Evolutionary conservation across 306 rosid genomes (phyloP).

Genomic region (Arachis hypogaea): DNA sequence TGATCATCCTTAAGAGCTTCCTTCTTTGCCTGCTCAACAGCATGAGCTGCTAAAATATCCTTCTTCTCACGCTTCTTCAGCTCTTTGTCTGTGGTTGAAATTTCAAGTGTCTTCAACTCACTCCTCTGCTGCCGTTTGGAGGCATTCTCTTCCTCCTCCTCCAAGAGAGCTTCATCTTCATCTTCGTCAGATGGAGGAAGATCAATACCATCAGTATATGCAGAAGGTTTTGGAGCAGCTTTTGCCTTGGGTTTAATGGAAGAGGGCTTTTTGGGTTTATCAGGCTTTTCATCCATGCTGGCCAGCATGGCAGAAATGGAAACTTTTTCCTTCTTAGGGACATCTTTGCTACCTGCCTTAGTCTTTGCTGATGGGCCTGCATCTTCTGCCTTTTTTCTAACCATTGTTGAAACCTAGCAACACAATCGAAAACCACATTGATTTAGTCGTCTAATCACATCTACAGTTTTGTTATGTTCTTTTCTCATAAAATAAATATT

Average conservation of each 20-base stretch:
- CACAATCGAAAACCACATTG: slow-evolving; percentile 1
- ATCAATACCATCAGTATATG: slow-evolving; percentile 59
- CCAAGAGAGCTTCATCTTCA: slow-evolving; percentile 50
- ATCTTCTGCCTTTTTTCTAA: slow-evolving; percentile 43
- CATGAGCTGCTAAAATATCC: slow-evolving; percentile 58
- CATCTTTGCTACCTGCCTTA: slow-evolving; percentile 37
- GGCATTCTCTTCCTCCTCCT: slow-evolving; percentile 31
- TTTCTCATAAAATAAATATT: not conserved
- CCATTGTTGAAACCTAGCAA: slow-evolving; percentile 33
- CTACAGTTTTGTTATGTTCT: not conserved
- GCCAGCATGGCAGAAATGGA: slow-evolving; percentile 49
- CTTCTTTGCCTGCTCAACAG: slow-evolving; percentile 56
- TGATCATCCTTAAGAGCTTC: slow-evolving; percentile 72
- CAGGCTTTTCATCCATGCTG: slow-evolving; percentile 46
- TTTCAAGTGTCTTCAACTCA: slow-evolving; percentile 47
- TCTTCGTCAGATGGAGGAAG: slow-evolving; percentile 76
- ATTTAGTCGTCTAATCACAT: not conserved
- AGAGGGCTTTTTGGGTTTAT: slow-evolving; percentile 49
- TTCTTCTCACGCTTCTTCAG: slow-evolving; percentile 66
- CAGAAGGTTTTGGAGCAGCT: slow-evolving; percentile 49
- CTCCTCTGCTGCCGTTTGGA: slow-evolving; percentile 43
- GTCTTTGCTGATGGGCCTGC: slow-evolving; percentile 29
- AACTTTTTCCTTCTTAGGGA: slow-evolving; percentile 43
- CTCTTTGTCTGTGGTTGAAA: slow-evolving; percentile 51
- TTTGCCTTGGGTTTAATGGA: slow-evolving; percentile 51